Base-by-base conservation (phyloP, 768 basidiomycete genomes). In the Pulveroboletus sp. region DNA sequence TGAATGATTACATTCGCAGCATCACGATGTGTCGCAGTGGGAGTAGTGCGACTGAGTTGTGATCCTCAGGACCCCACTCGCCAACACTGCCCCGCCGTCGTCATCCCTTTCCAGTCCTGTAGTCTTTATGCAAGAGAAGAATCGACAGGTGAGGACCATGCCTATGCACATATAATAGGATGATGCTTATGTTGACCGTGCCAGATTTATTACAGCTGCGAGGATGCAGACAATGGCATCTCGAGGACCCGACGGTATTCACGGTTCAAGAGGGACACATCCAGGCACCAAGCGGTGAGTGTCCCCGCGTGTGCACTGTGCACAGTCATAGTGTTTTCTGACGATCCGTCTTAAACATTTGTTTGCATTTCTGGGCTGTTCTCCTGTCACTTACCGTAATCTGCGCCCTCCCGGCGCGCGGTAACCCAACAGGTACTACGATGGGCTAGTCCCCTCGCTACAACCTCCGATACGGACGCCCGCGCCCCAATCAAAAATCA, bases 1-100 rank as follows among this genome's bases (percentile, higher is more conserved):
- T 25, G 83, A n/a, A n/a, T n/a, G n/a, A n/a, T n/a, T n/a, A n/a
- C 85, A 0, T 73, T 87, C 20, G 87, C 85, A 6, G 84, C 85
- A 19, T n/a, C n/a, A n/a, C n/a, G n/a, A n/a, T 83, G 80, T 57
- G 76, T 87, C 36, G 82, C 86, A 45, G 74, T 87, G 4, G 84
- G 75, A 4, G 70, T 78, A 31, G 68, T 75, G 20, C 73, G 77
- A 11, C 79, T 79, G 4, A 85, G 86, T 57, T 84, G 84, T 79
- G 52, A 19, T n/a, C 31, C 34, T 24, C n/a, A 6, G 20, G 36
- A 19, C 24, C 10, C 31, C 6, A 33, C 25, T 36, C 29, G 21
- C 27, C n/a, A 27, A 42, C 20, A 6, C 23, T n/a, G 13, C 31
- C 16, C 13, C 5, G 6, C 24, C 32, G 17, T 29, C 10, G 16